Base-by-base conservation (phyloP, 768 basidiomycete genomes). In the Pleurotus tuber-regium region DNA sequence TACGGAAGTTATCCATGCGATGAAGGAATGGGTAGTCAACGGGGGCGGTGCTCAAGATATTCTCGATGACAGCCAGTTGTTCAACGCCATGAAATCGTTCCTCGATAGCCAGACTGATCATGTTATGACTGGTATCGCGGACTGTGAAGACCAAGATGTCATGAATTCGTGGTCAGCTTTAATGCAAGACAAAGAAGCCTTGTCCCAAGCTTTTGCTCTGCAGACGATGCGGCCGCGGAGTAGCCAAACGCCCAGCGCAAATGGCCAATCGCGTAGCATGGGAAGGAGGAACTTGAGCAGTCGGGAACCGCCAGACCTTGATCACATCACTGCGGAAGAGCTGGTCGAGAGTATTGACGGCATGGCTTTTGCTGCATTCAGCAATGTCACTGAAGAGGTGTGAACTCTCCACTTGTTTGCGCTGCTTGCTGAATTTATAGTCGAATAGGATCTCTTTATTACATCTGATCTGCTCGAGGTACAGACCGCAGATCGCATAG, bases 41-140 rank as follows among this genome's bases (percentile, higher is more conserved):
- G 91, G 91, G 3, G 85, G 86, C 5, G 91, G 91, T 26, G 81
- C 87, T 6, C 86, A 90, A 60, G 91, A 93, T 57, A 73, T 83
- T 33, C 70, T 93, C 24, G 90, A 92, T 56, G 87, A 92, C 42
- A 59, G 63, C 2, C 80, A 83, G 53, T 74, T 93, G 29, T 83
- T 77, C 62, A 70, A 69, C n/a, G 74, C 79, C 16, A 62, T 90
- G 23, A 70, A 69, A 51, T 54, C 74, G 1, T 93, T 92, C 68
- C 70, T 92, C 53, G 73, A 80, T 44, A 76, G 66, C 52, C 60
- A 76, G 0, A 61, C 77, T 23, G 82, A 84, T 55, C 83, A 85
- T 58, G 63, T 69, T 35, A 65, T 82, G 14, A 74, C 70, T 39
- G 74, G 76, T 51, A 66, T 65, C 2, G 60, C 57, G 52, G 71